phyloP scores from a whole-genome alignment of 2,329 filamentous ascomycete species.

The Thelonectria blattea region DNA sequence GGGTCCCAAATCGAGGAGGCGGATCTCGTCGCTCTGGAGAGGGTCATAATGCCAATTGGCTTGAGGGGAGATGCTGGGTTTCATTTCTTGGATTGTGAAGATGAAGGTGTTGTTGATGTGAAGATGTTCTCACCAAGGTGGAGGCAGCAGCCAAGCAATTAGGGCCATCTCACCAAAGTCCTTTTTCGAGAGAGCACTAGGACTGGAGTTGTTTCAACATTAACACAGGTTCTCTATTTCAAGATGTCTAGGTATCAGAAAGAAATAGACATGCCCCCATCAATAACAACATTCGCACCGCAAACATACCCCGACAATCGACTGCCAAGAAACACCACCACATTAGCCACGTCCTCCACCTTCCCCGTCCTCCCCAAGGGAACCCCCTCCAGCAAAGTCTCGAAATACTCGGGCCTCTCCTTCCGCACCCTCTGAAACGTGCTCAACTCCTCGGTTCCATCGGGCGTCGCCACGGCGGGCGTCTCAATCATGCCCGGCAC shows the following conservation, averaged over 20 bases:
- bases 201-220: too few species aligned
- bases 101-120: too few species aligned
- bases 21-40: background rate
- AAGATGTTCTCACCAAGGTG: too few species aligned
- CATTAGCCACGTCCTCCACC: conserved; percentile 33
- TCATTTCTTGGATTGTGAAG: too few species aligned
- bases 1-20: background rate
- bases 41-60: background rate
- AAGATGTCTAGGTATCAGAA: background rate
- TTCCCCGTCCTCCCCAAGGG: conserved; percentile 25
- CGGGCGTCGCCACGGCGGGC: conserved; percentile 17
- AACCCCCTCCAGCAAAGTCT: conserved; percentile 17
- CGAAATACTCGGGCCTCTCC: conserved; percentile 16
- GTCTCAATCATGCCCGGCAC: conserved; percentile 31
- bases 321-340: conserved; percentile 34
- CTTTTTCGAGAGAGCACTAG: too few species aligned
- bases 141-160: too few species aligned
- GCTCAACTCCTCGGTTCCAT: conserved; percentile 34
- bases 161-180: too few species aligned
- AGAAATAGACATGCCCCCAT: conserved; percentile 26
- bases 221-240: too few species aligned
- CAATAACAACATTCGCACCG: conserved; percentile 31
- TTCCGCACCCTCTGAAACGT: conserved; percentile 16
- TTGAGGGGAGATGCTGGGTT: background rate
- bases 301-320: conserved; percentile 28